Percentiles rank a stretch among this genome's conserved stretches.
phyloP scores from a whole-genome alignment of 1,284 basidiomycete species.

The Ganoderma lucidum region DNA sequence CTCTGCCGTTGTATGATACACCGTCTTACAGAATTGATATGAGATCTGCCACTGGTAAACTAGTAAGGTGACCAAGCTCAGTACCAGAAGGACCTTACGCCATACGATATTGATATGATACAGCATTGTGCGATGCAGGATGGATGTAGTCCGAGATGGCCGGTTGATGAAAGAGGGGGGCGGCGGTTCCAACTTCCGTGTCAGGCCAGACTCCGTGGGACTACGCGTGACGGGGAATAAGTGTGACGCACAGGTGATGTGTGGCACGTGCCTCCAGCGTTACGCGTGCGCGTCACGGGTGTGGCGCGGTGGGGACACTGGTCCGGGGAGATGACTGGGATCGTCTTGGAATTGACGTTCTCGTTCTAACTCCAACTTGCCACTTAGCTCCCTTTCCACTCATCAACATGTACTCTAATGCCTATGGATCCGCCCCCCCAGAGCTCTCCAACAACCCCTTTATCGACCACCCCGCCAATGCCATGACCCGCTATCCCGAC shows the following conservation, averaged over 20 bases:
- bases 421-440: slow-evolving; percentile 40
- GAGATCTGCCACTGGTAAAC: too few species aligned
- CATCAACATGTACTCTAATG: slow-evolving; percentile 39
- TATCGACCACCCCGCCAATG: slow-evolving; percentile 46
- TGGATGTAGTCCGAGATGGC: too few species aligned
- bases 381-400: neutral
- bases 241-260: neutral
- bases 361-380: neutral
- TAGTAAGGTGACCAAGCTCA: too few species aligned
- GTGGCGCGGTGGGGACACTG: neutral
- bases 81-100: too few species aligned
- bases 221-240: neutral
- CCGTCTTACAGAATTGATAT: neutral
- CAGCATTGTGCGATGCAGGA: neutral
- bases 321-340: neutral
- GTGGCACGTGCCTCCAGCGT: neutral
- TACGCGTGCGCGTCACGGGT: neutral
- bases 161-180: too few species aligned
- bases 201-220: too few species aligned
- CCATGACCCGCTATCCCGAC: slow-evolving; percentile 45
- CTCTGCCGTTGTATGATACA: neutral
- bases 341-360: neutral
- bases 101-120: too few species aligned
- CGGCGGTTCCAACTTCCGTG: too few species aligned
- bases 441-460: slow-evolving; percentile 50